Base-by-base conservation (phyloP, 108 stramenopile genomes). In the Hondaea fermentalgiana region DNA sequence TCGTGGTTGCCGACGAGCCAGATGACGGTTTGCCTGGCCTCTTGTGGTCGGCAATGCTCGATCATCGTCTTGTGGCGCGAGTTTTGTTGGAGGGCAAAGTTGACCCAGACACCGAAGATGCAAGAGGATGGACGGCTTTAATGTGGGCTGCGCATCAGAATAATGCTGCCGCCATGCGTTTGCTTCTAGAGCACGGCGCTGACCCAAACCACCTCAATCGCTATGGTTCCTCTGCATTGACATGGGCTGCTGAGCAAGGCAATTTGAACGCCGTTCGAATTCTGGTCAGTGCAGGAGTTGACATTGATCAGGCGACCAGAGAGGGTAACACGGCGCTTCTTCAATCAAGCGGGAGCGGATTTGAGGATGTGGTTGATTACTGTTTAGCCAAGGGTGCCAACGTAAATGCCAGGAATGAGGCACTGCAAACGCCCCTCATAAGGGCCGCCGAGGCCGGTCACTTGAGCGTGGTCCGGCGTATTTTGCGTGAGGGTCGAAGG, bases 91-190 rank as follows among this genome's bases (percentile, higher is more conserved):
- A 53, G 23, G 49, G 45, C n/a, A 6, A 23, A 12, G n/a, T 47
- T 55, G 45, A 47, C n/a, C 45, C 76, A 23, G 23, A 83, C 12
- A 47, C n/a, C n/a, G 76, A 83, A 23, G 76, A 83, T 45, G 51
- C 19, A 43, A 83, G 49, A 35, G 76, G 76, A 8, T 83, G 76
- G 76, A 83, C 76, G 51, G 76, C 76, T 6, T 12, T 83, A 0
- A 83, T 83, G 76, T 83, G 76, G 76, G 23, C 17, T 23, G 76
- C 76, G 19, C 76, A 83, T 23, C 76, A 83, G 51, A 83, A 83
- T 3, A 83, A 83, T 23, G 49, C 45, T 35, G 76, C 45, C n/a
- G 49, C 49, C n/a, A 53, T 83, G 28, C 49, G n/a, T 45, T 12
- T 83, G 19, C 23, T 83, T 12, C 6, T 83, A 6, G 23, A 47